These are phyloP conservation scores for Aspergillus sp. DNA, from an alignment of 2,329 filamentous ascomycete species.

Conservation along the genomic window DNA sequence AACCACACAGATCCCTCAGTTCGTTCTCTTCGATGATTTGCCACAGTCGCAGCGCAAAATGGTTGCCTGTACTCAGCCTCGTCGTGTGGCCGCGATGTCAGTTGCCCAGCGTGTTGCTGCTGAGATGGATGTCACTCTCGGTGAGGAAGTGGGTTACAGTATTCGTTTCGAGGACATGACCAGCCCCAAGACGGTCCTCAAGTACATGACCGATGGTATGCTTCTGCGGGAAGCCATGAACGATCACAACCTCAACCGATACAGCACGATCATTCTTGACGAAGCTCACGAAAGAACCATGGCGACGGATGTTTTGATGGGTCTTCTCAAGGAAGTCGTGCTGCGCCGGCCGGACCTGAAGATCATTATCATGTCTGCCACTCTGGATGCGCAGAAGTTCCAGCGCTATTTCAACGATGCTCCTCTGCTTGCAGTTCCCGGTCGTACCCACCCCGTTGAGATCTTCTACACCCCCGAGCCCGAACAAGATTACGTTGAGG, in stretches of 20 bases:
- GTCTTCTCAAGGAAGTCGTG: constrained; percentile 87
- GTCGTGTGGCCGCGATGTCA: constrained; percentile 97
- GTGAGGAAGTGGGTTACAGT: constrained; percentile 95
- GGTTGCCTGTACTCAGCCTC: constrained; percentile 94
- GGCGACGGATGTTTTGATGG: constrained; percentile 96
- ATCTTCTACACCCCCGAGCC: constrained; percentile 98
- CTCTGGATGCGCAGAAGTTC: constrained; percentile 95
- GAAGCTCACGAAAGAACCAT: constrained; percentile 98
- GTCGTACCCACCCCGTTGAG: constrained; percentile 93
- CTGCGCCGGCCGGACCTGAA: constrained; percentile 83
- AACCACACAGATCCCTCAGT: constrained; percentile 98
- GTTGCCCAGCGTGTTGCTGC: constrained; percentile 97
- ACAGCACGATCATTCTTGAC: constrained; percentile 97
- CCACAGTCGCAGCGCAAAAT: constrained; percentile 84
- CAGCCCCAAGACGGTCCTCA: constrained; percentile 81
- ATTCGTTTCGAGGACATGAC: constrained; percentile 99
- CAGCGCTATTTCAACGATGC: constrained; percentile 96
- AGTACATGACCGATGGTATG: constrained; percentile 99
- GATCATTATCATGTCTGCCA: constrained; percentile 98
- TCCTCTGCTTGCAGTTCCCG: constrained; percentile 88
- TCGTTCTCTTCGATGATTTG: constrained; percentile 94
- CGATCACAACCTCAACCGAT: constrained; percentile 85
- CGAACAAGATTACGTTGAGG: constrained; percentile 95
- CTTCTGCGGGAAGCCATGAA: constrained; percentile 94
- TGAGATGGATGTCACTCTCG: constrained; percentile 90